Evolutionary conservation across 495 filamentous ascomycete species (phyloP), one percentile per base, ranked within the genome.

Genomic region (Penicillium diatomitis): DNA sequence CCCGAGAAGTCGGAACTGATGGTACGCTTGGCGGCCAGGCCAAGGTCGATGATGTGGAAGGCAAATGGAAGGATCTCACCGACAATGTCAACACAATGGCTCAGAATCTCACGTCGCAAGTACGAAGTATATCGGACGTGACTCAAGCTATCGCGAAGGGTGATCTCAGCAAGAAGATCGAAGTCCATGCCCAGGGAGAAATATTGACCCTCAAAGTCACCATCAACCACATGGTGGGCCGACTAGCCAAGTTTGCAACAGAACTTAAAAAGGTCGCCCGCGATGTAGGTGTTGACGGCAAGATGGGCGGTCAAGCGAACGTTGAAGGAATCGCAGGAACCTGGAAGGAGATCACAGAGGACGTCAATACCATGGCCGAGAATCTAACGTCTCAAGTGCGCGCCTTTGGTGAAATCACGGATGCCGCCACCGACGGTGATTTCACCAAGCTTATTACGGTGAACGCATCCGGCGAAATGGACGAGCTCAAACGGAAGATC

Each of bases 221-320:
- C 29, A 96, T 98, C 74, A 98, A 98, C 63, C 89, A 96, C 79
- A 98, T 98, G 92, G 92, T 98, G 49, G 89, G 90, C 64, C 85
- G 92, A 50, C 68, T 98, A 36, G 94, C 90, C 49, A 90, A 90
- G 47, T 97, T 96, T 76, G 94, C 90, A n/a, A 88, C 88, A 36
- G 91, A 96, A 61, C 83, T 98, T 32, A 95, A 96, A 66, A 83
- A 90, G 58, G 92, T 98, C 30, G 92, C 92, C 28, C 88, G 91
- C 53, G 92, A 97, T 64, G 92, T 98, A 53, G 92, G 92, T 49
- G 94, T 98, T 36, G 92, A 97, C 56, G 92, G 92, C 35, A 98
- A 96, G 70, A 95, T 98, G 88, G 92, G 92, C 60, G 92, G 92
- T 44, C 94, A 98, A 64, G 92, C 92, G 49, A 91, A 96, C 59